These are phyloP conservation scores for Claviceps paspali DNA, from an alignment of 2,329 filamentous ascomycete genomes.

Conservation along the genomic window DNA sequence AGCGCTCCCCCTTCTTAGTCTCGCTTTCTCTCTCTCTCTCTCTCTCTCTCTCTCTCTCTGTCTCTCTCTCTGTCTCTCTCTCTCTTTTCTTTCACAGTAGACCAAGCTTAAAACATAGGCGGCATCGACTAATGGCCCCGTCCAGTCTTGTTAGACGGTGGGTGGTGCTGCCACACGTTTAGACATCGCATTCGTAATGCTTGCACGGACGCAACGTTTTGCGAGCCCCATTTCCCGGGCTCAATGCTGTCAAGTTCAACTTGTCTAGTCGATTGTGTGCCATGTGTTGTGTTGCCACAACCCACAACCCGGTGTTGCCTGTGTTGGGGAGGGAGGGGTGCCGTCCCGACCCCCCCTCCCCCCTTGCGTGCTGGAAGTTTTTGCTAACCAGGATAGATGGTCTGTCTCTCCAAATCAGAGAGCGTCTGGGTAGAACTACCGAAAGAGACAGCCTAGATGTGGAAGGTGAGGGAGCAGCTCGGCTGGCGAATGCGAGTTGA, in stretches of 20 bases:
- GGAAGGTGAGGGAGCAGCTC: neutral
- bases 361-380: neutral
- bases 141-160: neutral
- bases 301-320: neutral
- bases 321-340: too few relatives aligned
- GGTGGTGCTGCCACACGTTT: neutral
- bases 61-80: too few relatives aligned
- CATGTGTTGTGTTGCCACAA: too few relatives aligned
- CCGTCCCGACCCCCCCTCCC: neutral
- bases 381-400: neutral
- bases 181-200: conserved; percentile 2
- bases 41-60: too few relatives aligned
- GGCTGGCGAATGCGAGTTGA: neutral
- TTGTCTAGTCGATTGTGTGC: neutral
- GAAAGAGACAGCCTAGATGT: neutral
- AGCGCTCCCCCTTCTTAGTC: neutral
- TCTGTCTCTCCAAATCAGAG: neutral
- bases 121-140: neutral
- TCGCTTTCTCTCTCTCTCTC: too few relatives aligned
- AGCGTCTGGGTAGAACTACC: neutral
- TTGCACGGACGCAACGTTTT: conserved; percentile 1
- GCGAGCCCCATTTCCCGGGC: neutral
- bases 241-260: neutral
- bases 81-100: too few relatives aligned
- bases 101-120: too few relatives aligned